Evolutionary conservation across 768 basidiomycete genomes (phyloP).

Genomic region (Tulasnella sp.): DNA sequence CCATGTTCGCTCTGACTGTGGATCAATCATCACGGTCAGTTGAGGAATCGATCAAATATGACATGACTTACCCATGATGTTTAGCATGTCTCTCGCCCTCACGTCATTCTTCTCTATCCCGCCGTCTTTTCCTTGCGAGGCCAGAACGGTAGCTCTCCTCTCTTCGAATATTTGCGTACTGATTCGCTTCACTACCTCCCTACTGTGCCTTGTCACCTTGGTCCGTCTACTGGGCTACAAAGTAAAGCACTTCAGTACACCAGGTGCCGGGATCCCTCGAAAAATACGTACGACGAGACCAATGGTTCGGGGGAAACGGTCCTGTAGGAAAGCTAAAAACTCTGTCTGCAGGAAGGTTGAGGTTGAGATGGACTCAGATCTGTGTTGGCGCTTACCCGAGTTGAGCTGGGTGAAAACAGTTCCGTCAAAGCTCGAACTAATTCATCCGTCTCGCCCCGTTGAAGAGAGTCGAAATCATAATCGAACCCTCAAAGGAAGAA

Average conservation of each 20-base stretch:
- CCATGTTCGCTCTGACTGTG: constrained; percentile 29
- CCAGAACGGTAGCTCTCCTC: constrained; percentile 24
- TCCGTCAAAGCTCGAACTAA: constrained; percentile 26
- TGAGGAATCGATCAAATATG: too few species aligned
- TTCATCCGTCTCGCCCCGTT: constrained; percentile 24
- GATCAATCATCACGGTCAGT: background rate
- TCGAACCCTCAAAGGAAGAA: constrained; percentile 21
- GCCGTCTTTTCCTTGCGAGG: constrained; percentile 17
- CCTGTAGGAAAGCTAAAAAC: background rate
- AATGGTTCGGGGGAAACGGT: background rate
- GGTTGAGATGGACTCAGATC: background rate
- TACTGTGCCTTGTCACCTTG: background rate
- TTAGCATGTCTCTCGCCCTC: constrained; percentile 27
- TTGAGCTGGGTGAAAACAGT: too few species aligned
- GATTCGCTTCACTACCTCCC: constrained; percentile 15
- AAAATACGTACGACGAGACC: background rate
- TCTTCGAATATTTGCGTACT: constrained; percentile 23
- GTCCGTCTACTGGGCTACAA: background rate
- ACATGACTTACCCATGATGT: constrained; percentile 25
- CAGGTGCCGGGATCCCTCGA: background rate
- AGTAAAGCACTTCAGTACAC: too few species aligned
- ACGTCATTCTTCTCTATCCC: constrained; percentile 23
- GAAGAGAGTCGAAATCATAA: constrained; percentile 28
- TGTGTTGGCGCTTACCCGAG: too few species aligned
- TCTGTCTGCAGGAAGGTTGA: background rate